These are phyloP conservation scores for Apiospora phragmitis DNA, from an alignment of 2,329 filamentous ascomycete species.

Conservation along the genomic window DNA sequence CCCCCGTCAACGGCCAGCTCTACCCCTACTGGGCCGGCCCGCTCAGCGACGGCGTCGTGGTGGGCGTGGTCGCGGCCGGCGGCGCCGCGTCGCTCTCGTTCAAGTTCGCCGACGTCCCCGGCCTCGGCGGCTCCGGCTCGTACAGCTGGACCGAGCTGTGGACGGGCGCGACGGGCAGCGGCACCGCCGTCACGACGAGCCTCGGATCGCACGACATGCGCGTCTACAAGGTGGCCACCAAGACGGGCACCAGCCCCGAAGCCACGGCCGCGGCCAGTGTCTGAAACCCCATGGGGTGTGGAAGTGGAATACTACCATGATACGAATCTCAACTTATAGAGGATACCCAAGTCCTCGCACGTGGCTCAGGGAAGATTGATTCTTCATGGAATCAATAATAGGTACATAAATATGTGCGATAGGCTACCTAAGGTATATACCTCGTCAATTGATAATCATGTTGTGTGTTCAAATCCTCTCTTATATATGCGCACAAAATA, in stretches of 20 bases:
- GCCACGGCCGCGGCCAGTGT: neutral
- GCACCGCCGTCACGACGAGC: slow-evolving; percentile 20
- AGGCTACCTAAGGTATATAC: neutral
- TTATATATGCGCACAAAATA: neutral
- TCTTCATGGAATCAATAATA: neutral
- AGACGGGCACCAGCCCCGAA: neutral
- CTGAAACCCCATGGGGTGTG: neutral
- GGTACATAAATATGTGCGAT: neutral
- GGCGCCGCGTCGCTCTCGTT: slow-evolving; percentile 43
- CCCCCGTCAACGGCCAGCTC: slow-evolving; percentile 40
- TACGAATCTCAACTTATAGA: neutral
- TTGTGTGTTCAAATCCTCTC: neutral
- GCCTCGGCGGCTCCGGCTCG: slow-evolving; percentile 34
- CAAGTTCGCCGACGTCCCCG: slow-evolving; percentile 44
- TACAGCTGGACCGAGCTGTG: slow-evolving; percentile 41
- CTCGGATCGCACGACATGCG: slow-evolving; percentile 27
- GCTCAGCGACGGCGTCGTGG: slow-evolving; percentile 34
- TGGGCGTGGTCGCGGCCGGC: slow-evolving; percentile 39
- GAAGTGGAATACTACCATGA: neutral
- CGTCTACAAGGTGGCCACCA: slow-evolving; percentile 24
- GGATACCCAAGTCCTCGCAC: neutral
- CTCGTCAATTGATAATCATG: neutral
- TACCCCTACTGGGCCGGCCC: slow-evolving; percentile 43
- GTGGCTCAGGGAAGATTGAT: neutral
- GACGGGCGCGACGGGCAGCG: slow-evolving; percentile 25